These are phyloP conservation scores for Spathaspora gorwiae DNA, from an alignment of 805 yeast genomes.

Conservation along the genomic window DNA sequence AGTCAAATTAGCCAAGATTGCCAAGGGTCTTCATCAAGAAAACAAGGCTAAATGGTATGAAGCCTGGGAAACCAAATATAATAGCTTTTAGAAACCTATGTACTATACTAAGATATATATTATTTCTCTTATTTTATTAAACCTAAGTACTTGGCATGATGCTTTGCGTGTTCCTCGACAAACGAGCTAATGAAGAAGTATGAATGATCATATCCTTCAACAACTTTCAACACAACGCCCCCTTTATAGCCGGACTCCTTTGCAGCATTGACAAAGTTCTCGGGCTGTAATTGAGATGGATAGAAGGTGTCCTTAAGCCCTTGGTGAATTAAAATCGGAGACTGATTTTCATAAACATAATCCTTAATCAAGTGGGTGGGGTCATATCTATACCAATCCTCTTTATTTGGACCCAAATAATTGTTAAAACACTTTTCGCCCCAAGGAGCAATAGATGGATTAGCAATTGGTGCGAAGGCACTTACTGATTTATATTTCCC, in stretches of 20 bases:
- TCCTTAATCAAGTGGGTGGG: constrained; percentile 70
- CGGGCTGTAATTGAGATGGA: constrained; percentile 69
- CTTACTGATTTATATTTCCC: constrained; percentile 72
- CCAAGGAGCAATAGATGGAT: constrained; percentile 80
- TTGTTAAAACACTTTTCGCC: constrained; percentile 79
- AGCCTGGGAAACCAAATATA: constrained; percentile 49
- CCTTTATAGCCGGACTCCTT: constrained; percentile 56
- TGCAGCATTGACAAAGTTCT: constrained; percentile 58
- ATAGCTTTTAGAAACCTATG: constrained; percentile 1
- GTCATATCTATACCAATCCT: constrained; percentile 72
- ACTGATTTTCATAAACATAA: constrained; percentile 49
- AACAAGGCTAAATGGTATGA: constrained; percentile 56
- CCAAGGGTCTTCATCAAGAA: constrained; percentile 48
- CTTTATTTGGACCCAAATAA: constrained; percentile 63
- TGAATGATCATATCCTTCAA: constrained; percentile 86
- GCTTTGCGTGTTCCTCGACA: constrained; percentile 77
- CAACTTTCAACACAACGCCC: constrained; percentile 54
- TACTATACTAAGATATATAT: not conserved
- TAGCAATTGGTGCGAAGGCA: constrained; percentile 87
- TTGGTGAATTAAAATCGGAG: constrained; percentile 70
- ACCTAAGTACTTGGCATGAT: constrained; percentile 70
- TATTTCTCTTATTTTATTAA: constrained; percentile 10
- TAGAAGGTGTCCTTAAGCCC: constrained; percentile 80
- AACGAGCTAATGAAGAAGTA: constrained; percentile 81
- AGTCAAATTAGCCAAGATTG: constrained; percentile 27